Evolutionary conservation across 768 basidiomycete species (phyloP), one percentile per base, ranked within the genome.

Genomic region (Calocera cornea): DNA sequence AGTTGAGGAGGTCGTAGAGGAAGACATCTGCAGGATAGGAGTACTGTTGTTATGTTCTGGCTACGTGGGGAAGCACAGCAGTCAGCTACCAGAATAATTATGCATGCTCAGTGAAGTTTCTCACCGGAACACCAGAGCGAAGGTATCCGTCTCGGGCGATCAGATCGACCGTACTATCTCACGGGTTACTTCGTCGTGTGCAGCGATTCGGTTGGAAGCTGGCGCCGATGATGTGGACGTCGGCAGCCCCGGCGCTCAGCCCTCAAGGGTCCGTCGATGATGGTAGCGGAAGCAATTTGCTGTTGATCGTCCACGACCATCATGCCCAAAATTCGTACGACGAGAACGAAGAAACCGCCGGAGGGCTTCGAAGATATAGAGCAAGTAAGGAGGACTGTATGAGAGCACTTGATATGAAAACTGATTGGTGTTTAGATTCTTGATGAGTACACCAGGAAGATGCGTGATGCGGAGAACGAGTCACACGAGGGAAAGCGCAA

Each of bases 391-490:
- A 65, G 41, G 17, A 3, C 1, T 22, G 16, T 34, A 17, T 66
- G 33, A 63, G 17, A 2, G 24, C 29, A 11, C 40, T 67, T 54
- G 1, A 3, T 17, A 41, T 10, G 54, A 29, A 1, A 10, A 16
- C 68, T 38, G 19, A 24, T 38, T 27, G 29, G 66, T 68, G 70
- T 69, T 73, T 68, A 95, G 89, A 88, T 97, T 72, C 88, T 98
- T 71, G 97, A 98, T 72, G 97, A 98, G 78, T 99, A 98, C 76
- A 90, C 92, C 49, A 92, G 93, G 81, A 98, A 97, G 81, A 99
- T 99, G 97, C 83, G 97, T 66, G 97, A 99, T 77, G 97, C 91
- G 1, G 97, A 99, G 82, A 97, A 95, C 74, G 97, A 99, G 79
- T 87, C 88, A 1, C 97, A 99, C 76, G 97, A 99, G 76, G 97